Percentiles rank a stretch among this genome's conserved stretches.
Conservation (phyloP, 139 green algal genomes). For the Spirogloea muscicola region DNA sequence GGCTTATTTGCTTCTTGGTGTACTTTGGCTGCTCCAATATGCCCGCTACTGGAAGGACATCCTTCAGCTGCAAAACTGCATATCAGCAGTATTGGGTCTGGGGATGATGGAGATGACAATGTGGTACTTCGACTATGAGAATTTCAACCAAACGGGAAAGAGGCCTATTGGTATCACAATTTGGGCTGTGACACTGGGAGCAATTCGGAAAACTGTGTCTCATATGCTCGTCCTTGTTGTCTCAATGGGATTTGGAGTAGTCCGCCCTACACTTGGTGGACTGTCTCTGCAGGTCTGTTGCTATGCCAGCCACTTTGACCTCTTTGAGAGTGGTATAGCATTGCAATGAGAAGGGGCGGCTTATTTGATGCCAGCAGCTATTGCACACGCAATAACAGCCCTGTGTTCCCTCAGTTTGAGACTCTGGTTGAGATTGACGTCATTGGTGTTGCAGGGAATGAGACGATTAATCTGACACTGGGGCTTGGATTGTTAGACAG, state of each 20-base stretch:
- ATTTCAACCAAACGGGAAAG: conserved; percentile 66
- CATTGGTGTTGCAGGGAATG: too few relatives aligned
- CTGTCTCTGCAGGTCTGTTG: too few relatives aligned
- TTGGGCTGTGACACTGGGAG: conserved; percentile 59
- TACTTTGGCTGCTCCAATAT: conserved; percentile 50
- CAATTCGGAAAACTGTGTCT: conserved; percentile 56
- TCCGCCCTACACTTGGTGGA: conserved; percentile 61
- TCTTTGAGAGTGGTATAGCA: too few relatives aligned
- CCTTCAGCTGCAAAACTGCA: conserved; percentile 61
- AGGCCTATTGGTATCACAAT: conserved; percentile 57
- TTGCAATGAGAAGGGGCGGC: too few relatives aligned
- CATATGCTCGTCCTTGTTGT: conserved; percentile 63
- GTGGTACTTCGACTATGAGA: conserved; percentile 72
- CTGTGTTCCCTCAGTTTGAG: too few relatives aligned
- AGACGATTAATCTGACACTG: too few relatives aligned
- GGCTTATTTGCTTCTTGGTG: conserved; percentile 52
- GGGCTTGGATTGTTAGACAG: too few relatives aligned
- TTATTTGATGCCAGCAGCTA: too few relatives aligned
- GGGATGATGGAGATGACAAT: conserved; percentile 62
- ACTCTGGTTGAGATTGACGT: too few relatives aligned
- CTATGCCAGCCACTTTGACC: too few relatives aligned
- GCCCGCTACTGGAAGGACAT: conserved; percentile 55
- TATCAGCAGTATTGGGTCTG: conserved; percentile 59
- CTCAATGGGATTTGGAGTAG: conserved; percentile 66
- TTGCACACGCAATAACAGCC: too few relatives aligned